Evolutionary conservation across 2,329 filamentous ascomycete species (phyloP), one percentile per base, ranked within the genome.

Genomic region (Xylariaceae sp.): DNA sequence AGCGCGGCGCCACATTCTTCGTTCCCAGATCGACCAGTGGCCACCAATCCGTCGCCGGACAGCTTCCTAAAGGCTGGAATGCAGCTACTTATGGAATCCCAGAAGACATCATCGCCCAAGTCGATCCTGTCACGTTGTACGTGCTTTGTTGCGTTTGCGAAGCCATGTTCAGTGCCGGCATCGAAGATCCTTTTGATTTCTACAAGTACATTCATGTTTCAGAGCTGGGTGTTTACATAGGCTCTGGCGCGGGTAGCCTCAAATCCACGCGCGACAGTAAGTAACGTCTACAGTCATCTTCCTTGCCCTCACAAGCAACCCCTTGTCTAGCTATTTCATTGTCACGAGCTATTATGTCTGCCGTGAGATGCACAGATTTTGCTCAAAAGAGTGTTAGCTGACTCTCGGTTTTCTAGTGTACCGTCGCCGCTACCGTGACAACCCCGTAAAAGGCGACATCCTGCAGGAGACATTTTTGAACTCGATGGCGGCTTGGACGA

Each of bases 381-480:
- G 4, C 9, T n/a, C 14, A 1, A 39, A 17, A 44, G 14, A 12
- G 8, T 31, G n/a, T 26, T 23, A n/a, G 26, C 47, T 93, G 56
- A 87, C 86, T 68, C 93, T 95, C 68, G 83, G 98, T 65, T 88
- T 92, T 69, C 93, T 92, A 69, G 98, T 99, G 93, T 96, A 98
- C 83, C 95, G 94, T 77, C 93, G 96, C 75, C 90, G 95, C 59
- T 98, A 89, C 86, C 83, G 97, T 58, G 95, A 99, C 79, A 95
- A 93, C 80, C 94, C 94, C 52, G 86, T 98, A 45, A 95, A 99
- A 78, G 98, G 98, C 79, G 95, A 99, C 73, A 96, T 99, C 72
- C 84, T 99, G 11, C 95, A 98, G 74, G 95, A 99, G 78, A 97
- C 95, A 11, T 99, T 98, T 82, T 98, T 99, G 84, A 99, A 99